Base-by-base conservation (phyloP, 1,284 basidiomycete species). In the Rhizoctonia solani region DNA sequence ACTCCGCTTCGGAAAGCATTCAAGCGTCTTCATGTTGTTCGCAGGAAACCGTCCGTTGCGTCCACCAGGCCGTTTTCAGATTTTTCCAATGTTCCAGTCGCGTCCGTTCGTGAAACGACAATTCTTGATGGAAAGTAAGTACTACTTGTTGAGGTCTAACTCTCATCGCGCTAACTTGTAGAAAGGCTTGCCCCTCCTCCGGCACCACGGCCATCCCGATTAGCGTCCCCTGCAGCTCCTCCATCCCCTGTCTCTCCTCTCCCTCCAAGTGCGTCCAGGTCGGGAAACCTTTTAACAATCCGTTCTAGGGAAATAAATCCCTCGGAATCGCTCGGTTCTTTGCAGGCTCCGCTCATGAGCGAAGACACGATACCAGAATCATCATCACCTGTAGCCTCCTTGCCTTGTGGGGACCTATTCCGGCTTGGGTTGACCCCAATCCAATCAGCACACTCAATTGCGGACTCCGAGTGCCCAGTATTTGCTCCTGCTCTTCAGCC, bases 141-240 rank as follows among this genome's bases (percentile, higher is more conserved):
- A 11, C 44, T 11, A 3, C 16, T 32, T n/a, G 4, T 4, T 11
- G 11, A 6, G n/a, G 50, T 16, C 8, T 23, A 30, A 50, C 25
- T 32, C 47, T 63, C 13, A 63, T 25, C 16, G n/a, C n/a, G n/a
- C n/a, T n/a, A n/a, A n/a, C n/a, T n/a, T 25, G 25, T 13, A 39
- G 9, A 9, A 6, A 72, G 49, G 16, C 52, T 41, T 23, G 52
- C 37, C 46, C 59, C 66, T 13, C 65, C 61, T 9, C 69, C 42
- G 8, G 63, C 55, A 23, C 71, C 59, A 23, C 69, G 66, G 16
- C 67, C 68, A 6, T 54, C 61, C 9, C 63, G 56, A 34, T 70
- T 68, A 3, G 67, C 67, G n/a, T 65, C 52, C 21, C 68, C 59
- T 14, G 68, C 56, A 11, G 27, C 16, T n/a, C 30, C 46, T 25